Evolutionary conservation across 176 grass and related monocot genomes (phyloP).

Genomic region (Musa schizocarpa): DNA sequence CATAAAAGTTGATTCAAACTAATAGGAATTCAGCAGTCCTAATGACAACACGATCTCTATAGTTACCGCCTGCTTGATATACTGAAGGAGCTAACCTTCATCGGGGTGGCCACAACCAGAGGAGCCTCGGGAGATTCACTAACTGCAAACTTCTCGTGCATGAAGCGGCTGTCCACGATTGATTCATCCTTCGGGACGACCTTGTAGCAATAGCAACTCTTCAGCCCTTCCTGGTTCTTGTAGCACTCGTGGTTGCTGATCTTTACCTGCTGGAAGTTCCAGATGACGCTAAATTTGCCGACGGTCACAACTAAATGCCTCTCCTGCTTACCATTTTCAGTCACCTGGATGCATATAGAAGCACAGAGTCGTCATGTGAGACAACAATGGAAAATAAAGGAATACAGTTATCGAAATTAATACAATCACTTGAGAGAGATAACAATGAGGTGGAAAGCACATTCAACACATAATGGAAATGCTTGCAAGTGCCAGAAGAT

Average conservation of each 20-base stretch:
- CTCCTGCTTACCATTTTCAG: conserved; percentile 72
- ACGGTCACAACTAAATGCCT: conserved; percentile 71
- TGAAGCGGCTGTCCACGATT: conserved; percentile 82
- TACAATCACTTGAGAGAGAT: not conserved
- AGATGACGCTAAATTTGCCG: conserved; percentile 83
- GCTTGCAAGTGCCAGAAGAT: no score
- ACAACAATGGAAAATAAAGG: not conserved
- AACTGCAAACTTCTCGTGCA: conserved; percentile 72
- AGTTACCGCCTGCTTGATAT: conserved; percentile 25
- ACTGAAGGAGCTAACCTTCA: conserved; percentile 80
- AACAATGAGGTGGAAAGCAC: not conserved
- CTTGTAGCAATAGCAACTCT: conserved; percentile 97
- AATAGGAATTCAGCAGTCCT: not conserved
- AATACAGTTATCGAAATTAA: no score
- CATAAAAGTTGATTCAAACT: not conserved
- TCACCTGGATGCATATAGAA: conserved; percentile 43
- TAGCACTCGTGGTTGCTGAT: conserved; percentile 81
- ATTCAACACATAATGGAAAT: no score
- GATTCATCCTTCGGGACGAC: conserved; percentile 78
- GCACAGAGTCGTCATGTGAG: not conserved
- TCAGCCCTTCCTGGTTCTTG: conserved; percentile 72
- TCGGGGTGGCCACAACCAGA: conserved; percentile 69
- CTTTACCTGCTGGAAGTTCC: conserved; percentile 82
- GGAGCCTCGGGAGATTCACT: conserved; percentile 63
- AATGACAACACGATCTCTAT: not conserved